phyloP scores from a whole-genome alignment of 2,329 filamentous ascomycete genomes.

The Alternaria sp. region DNA sequence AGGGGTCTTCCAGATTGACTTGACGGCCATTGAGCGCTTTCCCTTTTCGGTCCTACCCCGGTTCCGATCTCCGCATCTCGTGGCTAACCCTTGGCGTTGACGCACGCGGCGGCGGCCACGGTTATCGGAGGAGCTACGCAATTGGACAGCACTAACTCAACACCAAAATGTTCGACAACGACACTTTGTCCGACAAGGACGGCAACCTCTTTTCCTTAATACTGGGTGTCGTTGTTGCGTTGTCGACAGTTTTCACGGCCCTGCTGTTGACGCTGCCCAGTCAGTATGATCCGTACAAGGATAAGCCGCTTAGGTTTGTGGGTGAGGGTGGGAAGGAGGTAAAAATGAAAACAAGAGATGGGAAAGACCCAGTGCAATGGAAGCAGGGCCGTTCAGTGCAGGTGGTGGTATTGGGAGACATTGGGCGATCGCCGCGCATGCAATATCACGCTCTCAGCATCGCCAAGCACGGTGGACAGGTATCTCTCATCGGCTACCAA shows the following conservation, averaged over 20 bases:
- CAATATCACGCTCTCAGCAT: conserved; percentile 97
- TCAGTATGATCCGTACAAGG: conserved; percentile 57
- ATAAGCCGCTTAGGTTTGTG: conserved; percentile 35
- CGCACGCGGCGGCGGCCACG: conserved; percentile 26
- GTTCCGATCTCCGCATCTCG: conserved; percentile 24
- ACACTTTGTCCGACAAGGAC: conserved; percentile 34
- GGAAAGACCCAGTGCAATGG: conserved; percentile 30
- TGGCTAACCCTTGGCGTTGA: conserved; percentile 16
- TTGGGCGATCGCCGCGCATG: conserved; percentile 96
- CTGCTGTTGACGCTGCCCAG: conserved; percentile 63
- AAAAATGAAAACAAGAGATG: conserved; percentile 32
- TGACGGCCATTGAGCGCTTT: conserved; percentile 23
- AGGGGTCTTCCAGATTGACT: conserved; percentile 33
- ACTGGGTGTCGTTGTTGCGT: conserved; percentile 52
- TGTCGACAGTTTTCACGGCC: conserved; percentile 60
- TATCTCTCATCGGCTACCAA: conserved; percentile 87
- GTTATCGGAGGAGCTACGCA: conserved; percentile 22
- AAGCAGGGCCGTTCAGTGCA: conserved; percentile 67
- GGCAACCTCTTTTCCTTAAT: conserved; percentile 48
- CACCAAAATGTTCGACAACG: conserved; percentile 45
- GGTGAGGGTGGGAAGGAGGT: conserved; percentile 38
- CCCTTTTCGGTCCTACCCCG: conserved; percentile 29
- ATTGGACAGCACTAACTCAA: conserved; percentile 26
- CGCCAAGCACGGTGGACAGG: conserved; percentile 78
- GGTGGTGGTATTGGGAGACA: conserved; percentile 91